Evolutionary conservation across 2,329 filamentous ascomycete genomes (phyloP), one percentile per base, ranked within the genome.

Genomic region (Aspergillus pseudoterreus): DNA sequence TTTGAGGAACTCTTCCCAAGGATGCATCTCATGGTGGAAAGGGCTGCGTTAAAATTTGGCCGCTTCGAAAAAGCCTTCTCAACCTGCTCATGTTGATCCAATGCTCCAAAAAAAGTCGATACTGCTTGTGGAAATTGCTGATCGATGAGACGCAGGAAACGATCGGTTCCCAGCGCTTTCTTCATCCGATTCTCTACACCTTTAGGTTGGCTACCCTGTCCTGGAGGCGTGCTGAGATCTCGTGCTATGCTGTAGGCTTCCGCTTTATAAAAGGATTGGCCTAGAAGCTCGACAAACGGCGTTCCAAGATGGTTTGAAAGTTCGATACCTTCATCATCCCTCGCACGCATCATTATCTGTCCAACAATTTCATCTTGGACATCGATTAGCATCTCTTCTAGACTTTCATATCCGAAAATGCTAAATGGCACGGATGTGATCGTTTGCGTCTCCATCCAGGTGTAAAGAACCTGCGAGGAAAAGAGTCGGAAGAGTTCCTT

Each of bases 381-480:
- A 53, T 88, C 83, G 5, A 70, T 64, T 2, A 96, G 70, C 47
- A 99, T 79, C 4, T 89, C 84, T 15, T 77, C 68, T 2, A 97
- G 78, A 14, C 73, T 82, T 1, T 71, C 52, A 64, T 95, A 99
- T 1, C 85, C 87, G 68, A 99, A 99, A 2, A 94, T 88, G n/a
- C 79, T 75, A 63, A 82, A 96, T 0, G 94, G 92, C 45, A 99
- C 88, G 3, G 83, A 78, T n/a, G 81, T 76, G 6, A 96, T 75
- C 1, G 75, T 71, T 52, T 86, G 81, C 1, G 74, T 73, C 55
- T 90, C 84, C 3, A 95, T 81, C 92, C 92, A 99, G 0, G 91
- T 96, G 65, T 90, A 96, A 3, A 97, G 75, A 6, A 99, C 78
- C 63, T 99, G 94, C 2, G 92, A 85, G 6, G 90, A 85, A 65